Base-by-base conservation (phyloP, 164 flowering plant species). In the Platanus orientalis region DNA sequence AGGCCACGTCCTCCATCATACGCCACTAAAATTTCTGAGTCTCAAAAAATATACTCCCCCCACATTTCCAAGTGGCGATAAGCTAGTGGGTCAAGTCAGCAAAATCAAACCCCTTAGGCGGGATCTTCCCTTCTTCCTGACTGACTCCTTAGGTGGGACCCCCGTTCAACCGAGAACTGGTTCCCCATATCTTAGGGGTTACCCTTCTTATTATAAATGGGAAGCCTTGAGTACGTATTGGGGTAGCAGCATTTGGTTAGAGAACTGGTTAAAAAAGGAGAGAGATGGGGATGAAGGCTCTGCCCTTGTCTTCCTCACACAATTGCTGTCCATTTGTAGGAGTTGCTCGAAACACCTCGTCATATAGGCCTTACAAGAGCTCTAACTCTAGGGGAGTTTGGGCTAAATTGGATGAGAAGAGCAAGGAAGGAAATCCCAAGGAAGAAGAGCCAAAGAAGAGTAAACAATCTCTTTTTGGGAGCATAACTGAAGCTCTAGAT, bases 401-500 rank as follows among this genome's bases (percentile, higher is more conserved):
- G 50, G 92, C 91, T 21, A 84, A 81, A 64, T 30, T 51, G 61
- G 86, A 80, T 53, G 78, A 71, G 9, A 65, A 72, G 1, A 58
- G 64, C 0, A 62, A 73, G 53, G 62, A 77, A 49, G 76, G 75
- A n/a, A n/a, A n/a, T n/a, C n/a, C n/a, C 0, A 62, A 73, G 53
- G 62, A 77, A 49, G 76, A 75, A 51, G 70, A 72, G 17, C 30
- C 66, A 14, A 66, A 80, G 65, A 79, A 72, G 71, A 80, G 57
- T 20, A 79, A 80, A 65, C 92, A 84, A 57, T 82, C 88, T 34
- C 55, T 90, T 67, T 83, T 93, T 58, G 64, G 70, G 13, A 86
- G 85, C 24, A 75, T 93, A 7, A 77, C 88, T 9, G 97, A 93
- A 25, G 98, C 97, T 53, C 76, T 93, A 21, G 98, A 90, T 75